phyloP scores from a whole-genome alignment of 2,329 filamentous ascomycete species.

The Thermochaetoides dissita region DNA sequence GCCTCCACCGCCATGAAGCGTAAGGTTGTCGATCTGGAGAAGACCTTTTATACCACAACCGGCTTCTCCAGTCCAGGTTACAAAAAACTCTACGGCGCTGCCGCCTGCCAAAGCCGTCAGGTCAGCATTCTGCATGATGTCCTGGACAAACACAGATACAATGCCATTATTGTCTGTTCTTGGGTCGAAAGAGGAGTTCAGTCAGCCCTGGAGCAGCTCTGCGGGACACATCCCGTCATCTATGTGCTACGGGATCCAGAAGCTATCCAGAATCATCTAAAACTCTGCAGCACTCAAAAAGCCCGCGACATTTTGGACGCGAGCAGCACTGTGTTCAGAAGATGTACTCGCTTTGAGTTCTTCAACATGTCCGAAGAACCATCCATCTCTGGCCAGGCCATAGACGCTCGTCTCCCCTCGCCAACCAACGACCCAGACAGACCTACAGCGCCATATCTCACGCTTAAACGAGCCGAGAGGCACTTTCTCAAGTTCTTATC shows the following conservation, averaged over 20 bases:
- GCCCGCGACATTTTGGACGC: conserved; percentile 44
- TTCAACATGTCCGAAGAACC: conserved; percentile 54
- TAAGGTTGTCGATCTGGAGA: conserved; percentile 55
- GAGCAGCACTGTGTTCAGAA: conserved; percentile 44
- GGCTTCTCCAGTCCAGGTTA: conserved; percentile 49
- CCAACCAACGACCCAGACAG: conserved; percentile 21
- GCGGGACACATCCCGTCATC: conserved; percentile 53
- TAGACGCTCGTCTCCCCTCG: conserved; percentile 9
- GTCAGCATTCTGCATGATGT: conserved; percentile 46
- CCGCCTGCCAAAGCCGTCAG: conserved; percentile 50
- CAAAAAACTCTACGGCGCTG: conserved; percentile 46
- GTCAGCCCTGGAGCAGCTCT: conserved; percentile 45
- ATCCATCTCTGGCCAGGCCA: conserved; percentile 16
- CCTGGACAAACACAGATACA: conserved; percentile 42
- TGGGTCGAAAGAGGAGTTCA: conserved; percentile 54
- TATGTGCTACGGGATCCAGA: conserved; percentile 52
- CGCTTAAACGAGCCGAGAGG: conserved; percentile 52
- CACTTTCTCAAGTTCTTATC: conserved; percentile 58
- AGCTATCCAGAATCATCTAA: conserved; percentile 50
- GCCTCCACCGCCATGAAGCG: conserved; percentile 57
- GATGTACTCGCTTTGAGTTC: conserved; percentile 62
- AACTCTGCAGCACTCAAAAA: conserved; percentile 39
- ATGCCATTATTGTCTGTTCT: conserved; percentile 58
- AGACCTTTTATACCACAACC: conserved; percentile 49
- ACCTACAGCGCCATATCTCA: conserved; percentile 45